Evolutionary conservation across 2,329 filamentous ascomycete species (phyloP).

Genomic region (Cytospora chrysosperma): DNA sequence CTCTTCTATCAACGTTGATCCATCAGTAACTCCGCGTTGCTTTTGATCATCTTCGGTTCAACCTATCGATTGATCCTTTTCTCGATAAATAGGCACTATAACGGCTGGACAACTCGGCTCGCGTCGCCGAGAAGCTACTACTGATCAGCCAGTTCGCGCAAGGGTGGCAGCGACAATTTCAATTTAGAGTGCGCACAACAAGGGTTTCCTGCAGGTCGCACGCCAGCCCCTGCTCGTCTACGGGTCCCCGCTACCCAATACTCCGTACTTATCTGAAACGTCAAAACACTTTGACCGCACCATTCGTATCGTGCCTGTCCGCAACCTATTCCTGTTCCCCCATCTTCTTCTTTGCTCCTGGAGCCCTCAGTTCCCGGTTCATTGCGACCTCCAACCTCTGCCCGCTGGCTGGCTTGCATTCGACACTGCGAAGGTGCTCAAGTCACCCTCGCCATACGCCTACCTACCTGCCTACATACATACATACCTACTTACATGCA

Average conservation of each 20-base stretch:
- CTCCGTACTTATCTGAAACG: constrained; percentile 42
- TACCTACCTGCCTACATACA: too few species aligned
- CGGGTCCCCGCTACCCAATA: constrained; percentile 20
- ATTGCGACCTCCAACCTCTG: not conserved
- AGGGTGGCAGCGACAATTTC: constrained; percentile 6
- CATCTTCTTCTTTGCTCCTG: constrained; percentile 5
- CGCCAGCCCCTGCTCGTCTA: constrained; percentile 30
- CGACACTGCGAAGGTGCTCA: not conserved
- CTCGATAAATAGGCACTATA: constrained; percentile 3
- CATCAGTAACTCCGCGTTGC: not conserved
- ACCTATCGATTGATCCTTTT: not conserved
- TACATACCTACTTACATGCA: not conserved
- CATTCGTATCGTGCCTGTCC: constrained; percentile 23
- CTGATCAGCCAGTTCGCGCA: constrained; percentile 1
- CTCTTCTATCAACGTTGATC: not conserved
- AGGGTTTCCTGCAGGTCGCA: constrained; percentile 16
- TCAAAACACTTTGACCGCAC: constrained; percentile 31
- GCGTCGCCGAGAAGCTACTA: not conserved
- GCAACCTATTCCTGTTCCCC: constrained; percentile 13
- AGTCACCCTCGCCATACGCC: not conserved
- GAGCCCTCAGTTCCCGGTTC: constrained; percentile 11
- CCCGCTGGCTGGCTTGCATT: not conserved
- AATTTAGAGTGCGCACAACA: not conserved
- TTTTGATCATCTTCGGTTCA: not conserved
- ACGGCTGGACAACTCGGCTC: not conserved